Conservation (phyloP, 306 rosid species). For the Citrullus mucosospermus region DNA sequence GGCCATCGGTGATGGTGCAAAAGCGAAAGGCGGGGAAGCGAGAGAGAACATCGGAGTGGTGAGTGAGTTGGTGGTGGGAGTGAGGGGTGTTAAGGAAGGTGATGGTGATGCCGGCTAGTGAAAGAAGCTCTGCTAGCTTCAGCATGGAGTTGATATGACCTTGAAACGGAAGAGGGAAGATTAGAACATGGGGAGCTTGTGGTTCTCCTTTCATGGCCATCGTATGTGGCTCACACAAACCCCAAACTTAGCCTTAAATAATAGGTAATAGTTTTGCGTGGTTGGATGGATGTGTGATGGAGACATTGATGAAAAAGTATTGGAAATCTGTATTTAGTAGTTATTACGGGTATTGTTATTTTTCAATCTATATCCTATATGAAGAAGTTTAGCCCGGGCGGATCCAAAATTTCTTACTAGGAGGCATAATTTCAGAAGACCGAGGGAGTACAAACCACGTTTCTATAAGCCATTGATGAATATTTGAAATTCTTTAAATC, state of each 20-base stretch:
- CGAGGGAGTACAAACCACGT: no score
- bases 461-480: no score
- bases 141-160: constrained; percentile 23
- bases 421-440: no score
- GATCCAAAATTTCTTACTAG: no score
- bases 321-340: no score
- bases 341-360: no score
- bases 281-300: no score
- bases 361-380: no score
- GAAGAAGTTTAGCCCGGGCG: no score
- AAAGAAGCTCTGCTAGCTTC: constrained; percentile 17
- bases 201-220: neutral
- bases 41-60: neutral
- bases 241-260: neutral
- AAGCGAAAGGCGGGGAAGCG: constrained; percentile 3
- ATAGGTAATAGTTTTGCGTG: no score
- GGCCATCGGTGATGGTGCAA: constrained; percentile 12
- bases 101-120: constrained; percentile 12
- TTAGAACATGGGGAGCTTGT: constrained; percentile 10
- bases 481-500: no score
- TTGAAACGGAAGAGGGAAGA: constrained; percentile 10
- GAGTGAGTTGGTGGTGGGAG: constrained; percentile 10
- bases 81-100: constrained; percentile 22
- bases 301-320: no score
- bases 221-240: neutral